Evolutionary conservation across 2,329 filamentous ascomycete genomes (phyloP).

Genomic region (Leptosphaerulina australis): DNA sequence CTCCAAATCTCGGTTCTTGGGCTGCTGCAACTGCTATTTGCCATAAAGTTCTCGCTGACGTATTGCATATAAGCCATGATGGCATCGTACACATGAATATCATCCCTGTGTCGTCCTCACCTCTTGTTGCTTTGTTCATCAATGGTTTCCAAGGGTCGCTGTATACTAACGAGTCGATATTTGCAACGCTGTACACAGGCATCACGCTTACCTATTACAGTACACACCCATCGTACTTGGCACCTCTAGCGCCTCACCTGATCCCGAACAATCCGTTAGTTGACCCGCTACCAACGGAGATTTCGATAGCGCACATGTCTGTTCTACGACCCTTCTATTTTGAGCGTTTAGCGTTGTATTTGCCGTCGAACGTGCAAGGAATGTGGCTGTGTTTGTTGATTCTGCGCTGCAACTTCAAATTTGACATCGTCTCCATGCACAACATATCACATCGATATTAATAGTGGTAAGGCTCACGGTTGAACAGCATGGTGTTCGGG

Average conservation of each 20-base stretch:
- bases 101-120: background rate
- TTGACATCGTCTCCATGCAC: conserved; percentile 4
- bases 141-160: background rate
- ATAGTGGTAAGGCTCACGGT: conserved; percentile 4
- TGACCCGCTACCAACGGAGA: conserved; percentile 9
- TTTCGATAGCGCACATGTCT: conserved; percentile 15
- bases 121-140: background rate
- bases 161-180: conserved; percentile 11
- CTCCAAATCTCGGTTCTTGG: conserved; percentile 15
- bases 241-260: conserved; percentile 16
- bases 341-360: conserved; percentile 1
- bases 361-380: conserved; percentile 14
- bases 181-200: conserved; percentile 6
- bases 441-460: conserved; percentile 7
- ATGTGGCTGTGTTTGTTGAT: conserved; percentile 14
- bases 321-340: conserved; percentile 11
- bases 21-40: conserved; percentile 4
- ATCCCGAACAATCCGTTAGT: conserved; percentile 1
- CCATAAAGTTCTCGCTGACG: conserved; percentile 6
- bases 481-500: background rate
- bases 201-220: conserved; percentile 11
- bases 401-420: conserved; percentile 1
- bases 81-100: conserved; percentile 10
- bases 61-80: conserved; percentile 19
- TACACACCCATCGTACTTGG: conserved; percentile 16